Evolutionary conservation across 129 eudicot species (phyloP).

Genomic region (Lactuca sativa): DNA sequence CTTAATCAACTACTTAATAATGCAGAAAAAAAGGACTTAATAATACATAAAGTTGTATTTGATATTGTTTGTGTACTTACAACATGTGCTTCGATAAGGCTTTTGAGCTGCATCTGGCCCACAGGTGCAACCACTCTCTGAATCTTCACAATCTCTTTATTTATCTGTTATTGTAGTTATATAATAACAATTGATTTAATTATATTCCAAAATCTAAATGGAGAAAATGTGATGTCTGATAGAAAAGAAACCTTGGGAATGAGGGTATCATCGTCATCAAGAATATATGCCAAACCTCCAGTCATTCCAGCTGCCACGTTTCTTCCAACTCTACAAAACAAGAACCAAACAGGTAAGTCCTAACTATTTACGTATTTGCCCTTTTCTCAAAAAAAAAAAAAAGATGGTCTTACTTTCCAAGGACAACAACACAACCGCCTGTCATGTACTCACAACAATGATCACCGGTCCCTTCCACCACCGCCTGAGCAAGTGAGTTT

Average conservation of each 20-base stretch:
- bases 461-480: conserved; percentile 98
- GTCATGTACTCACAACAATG: conserved; percentile 99
- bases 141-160: conserved; percentile 96
- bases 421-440: conserved; percentile 92
- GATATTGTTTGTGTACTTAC: conserved; percentile 50
- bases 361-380: too few species aligned
- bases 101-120: conserved; percentile 97
- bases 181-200: background rate
- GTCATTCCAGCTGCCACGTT: conserved; percentile 99
- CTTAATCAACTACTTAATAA: background rate
- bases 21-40: background rate
- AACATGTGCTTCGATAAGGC: conserved; percentile 88
- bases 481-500: conserved; percentile 95
- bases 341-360: background rate
- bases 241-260: conserved; percentile 84
- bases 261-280: conserved; percentile 94
- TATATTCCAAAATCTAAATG: conserved; percentile 4
- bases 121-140: conserved; percentile 99
- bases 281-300: conserved; percentile 94
- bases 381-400: background rate
- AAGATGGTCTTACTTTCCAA: conserved; percentile 70
- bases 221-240: background rate
- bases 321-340: conserved; percentile 67
- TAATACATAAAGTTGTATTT: too few species aligned
- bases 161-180: conserved; percentile 47